Base-by-base conservation (phyloP, 2,329 filamentous ascomycete species). In the Fusarium caatingaense region DNA sequence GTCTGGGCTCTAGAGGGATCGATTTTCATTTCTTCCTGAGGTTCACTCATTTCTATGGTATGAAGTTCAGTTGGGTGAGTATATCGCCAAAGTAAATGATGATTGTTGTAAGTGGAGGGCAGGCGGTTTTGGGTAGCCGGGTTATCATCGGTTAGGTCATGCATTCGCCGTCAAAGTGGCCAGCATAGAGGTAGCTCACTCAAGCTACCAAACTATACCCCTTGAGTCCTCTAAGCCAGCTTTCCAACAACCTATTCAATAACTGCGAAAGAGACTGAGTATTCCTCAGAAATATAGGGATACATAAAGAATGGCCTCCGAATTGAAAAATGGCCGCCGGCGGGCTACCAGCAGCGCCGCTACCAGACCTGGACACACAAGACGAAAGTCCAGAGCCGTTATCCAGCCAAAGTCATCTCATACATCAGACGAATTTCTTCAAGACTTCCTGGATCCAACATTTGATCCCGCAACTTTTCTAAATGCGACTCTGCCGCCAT, bases 391-490 rank as follows among this genome's bases (percentile, higher is more conserved):
- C 21, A 77, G 74, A 53, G 73, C 79, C 28, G 75, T 78, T 30
- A 76, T 83, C 49, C 80, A 84, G 72, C 82, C 86, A 55, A 86
- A 83, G 74, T 89, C 89, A 7, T 79, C 84, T 57, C 89, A 94
- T 78, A 86, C 93, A 40, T 82, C 91, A 66, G 93, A 97, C 76
- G 87, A 90, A 15, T 88, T 89, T 57, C 86, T 97, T 5, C 88
- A 88, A 60, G 89, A 91, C 58, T 98, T 98, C 79, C 85, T 95
- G 40, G 85, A 89, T 51, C 85, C 91, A 8, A 84, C 87, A 46
- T 98, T 98, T 80, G 93, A 97, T 78, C 87, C 94, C 6, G 92
- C 91, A 69, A 89, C 92, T 49, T 97, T 94, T 79, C 89, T 98
- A 74, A 98, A 98, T 80, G 84, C 89, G 63, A 87, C 88, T 1